Evolutionary conservation across 306 rosid genomes (phyloP).

Genomic region (Vicia faba): DNA sequence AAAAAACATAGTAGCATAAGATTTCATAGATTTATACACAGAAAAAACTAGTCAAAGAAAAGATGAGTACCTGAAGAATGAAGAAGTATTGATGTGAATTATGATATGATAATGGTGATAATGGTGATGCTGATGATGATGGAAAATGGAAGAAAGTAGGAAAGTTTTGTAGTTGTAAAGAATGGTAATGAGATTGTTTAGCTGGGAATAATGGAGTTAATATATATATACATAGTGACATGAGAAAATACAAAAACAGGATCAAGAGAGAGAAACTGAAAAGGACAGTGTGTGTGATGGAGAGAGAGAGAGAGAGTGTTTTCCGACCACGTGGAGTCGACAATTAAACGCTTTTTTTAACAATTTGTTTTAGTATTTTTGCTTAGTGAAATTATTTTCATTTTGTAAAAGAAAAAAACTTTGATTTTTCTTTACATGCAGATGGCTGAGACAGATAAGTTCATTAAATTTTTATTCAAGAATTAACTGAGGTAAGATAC

Average conservation of each 20-base stretch:
- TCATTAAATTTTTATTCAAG: too few relatives aligned
- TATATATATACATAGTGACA: conserved; percentile 34
- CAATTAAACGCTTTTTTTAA: conserved; percentile 30
- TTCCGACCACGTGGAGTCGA: conserved; percentile 51
- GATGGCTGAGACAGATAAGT: too few relatives aligned
- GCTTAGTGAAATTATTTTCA: background rate
- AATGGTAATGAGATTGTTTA: conserved; percentile 34
- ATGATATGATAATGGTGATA: background rate
- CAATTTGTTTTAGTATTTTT: background rate
- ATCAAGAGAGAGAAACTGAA: conserved; percentile 25
- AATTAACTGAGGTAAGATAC: too few relatives aligned
- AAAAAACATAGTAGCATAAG: conserved; percentile 22
- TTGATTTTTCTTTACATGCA: too few relatives aligned
- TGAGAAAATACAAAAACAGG: background rate
- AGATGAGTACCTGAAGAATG: conserved; percentile 49
- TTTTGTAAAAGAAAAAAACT: background rate
- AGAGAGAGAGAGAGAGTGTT: conserved; percentile 26
- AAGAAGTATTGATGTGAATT: background rate
- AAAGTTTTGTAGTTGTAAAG: conserved; percentile 15
- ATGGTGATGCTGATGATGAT: background rate
- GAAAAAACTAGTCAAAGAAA: background rate
- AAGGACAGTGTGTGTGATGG: conserved; percentile 6
- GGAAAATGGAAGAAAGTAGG: conserved; percentile 25
- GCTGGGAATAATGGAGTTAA: background rate
- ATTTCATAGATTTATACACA: conserved; percentile 25